Conservation (phyloP, 371 early-diverging fungal genomes). For the Dichotomocladium elegans region DNA sequence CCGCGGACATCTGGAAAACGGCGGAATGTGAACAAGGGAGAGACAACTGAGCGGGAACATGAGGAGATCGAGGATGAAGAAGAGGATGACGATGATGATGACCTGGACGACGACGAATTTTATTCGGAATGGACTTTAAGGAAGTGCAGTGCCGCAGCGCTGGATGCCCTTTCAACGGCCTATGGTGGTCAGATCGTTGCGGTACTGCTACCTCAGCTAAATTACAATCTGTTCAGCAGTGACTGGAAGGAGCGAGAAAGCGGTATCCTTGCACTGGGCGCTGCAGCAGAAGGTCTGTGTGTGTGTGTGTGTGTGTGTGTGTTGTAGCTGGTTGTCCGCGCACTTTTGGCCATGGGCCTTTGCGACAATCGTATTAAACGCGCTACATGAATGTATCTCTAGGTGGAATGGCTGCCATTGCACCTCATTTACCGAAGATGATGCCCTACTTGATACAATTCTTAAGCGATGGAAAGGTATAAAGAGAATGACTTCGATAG, state of each 20-base stretch:
- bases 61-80: constrained; percentile 60
- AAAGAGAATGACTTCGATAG: neutral
- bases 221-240: constrained; percentile 65
- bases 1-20: constrained; percentile 67
- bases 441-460: constrained; percentile 76
- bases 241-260: constrained; percentile 91
- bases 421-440: constrained; percentile 80
- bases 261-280: constrained; percentile 93
- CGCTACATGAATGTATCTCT: neutral
- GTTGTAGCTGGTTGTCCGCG: too few species aligned
- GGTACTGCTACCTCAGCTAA: constrained; percentile 76
- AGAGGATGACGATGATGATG: constrained; percentile 81
- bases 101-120: constrained; percentile 88
- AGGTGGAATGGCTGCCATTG: constrained; percentile 74
- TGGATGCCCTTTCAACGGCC: constrained; percentile 83
- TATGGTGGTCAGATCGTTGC: constrained; percentile 73
- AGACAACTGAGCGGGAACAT: constrained; percentile 4
- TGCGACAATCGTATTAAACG: too few species aligned
- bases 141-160: constrained; percentile 92
- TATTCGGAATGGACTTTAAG: constrained; percentile 93
- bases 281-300: constrained; percentile 83
- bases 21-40: neutral
- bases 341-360: too few species aligned
- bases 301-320: too few species aligned
- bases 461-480: constrained; percentile 73